Evolutionary conservation across 2,329 filamentous ascomycete species (phyloP).

Genomic region (Rhynchosporium secalis): DNA sequence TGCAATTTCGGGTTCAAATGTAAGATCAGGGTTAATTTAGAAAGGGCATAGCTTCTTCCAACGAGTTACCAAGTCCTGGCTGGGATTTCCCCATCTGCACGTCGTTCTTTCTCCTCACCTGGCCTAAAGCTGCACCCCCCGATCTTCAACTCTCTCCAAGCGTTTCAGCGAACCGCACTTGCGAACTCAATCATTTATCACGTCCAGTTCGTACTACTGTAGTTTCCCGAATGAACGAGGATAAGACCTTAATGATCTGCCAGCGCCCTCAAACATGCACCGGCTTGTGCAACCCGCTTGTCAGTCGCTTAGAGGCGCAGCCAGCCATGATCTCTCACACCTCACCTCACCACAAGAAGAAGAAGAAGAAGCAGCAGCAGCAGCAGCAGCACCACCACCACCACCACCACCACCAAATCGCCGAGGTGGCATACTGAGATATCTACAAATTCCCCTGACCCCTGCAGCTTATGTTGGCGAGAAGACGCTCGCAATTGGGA

Average conservation of each 20-base stretch:
- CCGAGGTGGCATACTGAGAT: constrained; percentile 1
- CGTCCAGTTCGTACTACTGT: not conserved
- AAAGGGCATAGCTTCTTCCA: no score
- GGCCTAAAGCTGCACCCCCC: not conserved
- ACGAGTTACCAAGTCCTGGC: no score
- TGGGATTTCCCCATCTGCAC: no score
- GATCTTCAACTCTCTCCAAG: not conserved
- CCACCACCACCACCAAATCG: not conserved
- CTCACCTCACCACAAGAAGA: not conserved
- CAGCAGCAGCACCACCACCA: not conserved
- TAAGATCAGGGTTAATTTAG: no score
- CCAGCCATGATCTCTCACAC: not conserved
- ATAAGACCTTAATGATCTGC: constrained; percentile 1
- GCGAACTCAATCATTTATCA: not conserved
- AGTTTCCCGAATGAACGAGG: not conserved
- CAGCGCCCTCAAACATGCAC: not conserved
- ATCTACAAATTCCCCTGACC: not conserved
- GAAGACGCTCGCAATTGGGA: not conserved
- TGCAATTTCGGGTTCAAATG: not conserved
- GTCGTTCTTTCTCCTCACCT: not conserved
- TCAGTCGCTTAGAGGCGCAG: not conserved
- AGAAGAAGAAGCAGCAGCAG: not conserved
- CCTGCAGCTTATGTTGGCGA: not conserved
- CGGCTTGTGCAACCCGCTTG: not conserved
- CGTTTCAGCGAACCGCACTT: constrained; percentile 3